These are phyloP conservation scores for Domatiomyces catenatus DNA, from an alignment of 2,329 filamentous ascomycete genomes.

Conservation along the genomic window DNA sequence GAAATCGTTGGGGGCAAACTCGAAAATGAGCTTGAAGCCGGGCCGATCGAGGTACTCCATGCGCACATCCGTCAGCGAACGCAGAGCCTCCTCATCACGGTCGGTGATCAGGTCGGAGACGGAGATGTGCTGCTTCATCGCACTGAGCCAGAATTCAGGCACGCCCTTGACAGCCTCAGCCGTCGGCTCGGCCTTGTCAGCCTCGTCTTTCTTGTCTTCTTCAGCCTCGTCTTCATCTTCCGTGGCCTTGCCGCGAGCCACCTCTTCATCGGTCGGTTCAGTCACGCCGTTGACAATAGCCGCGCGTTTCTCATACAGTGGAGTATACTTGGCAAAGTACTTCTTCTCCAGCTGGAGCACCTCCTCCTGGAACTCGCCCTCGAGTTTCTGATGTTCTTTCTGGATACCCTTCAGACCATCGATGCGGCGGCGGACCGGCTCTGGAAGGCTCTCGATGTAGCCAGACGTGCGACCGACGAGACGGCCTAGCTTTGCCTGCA, in stretches of 20 bases:
- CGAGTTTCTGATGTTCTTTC: slow-evolving; percentile 96
- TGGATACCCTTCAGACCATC: slow-evolving; percentile 94
- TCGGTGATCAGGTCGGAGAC: slow-evolving; percentile 98
- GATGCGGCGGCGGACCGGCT: slow-evolving; percentile 79
- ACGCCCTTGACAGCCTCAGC: slow-evolving; percentile 56
- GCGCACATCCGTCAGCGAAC: slow-evolving; percentile 77
- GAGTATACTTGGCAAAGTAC: slow-evolving; percentile 97
- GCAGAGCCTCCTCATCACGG: slow-evolving; percentile 84
- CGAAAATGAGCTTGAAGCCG: slow-evolving; percentile 95
- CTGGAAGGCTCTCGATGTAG: slow-evolving; percentile 90
- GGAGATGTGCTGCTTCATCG: slow-evolving; percentile 98
- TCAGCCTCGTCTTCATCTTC: slow-evolving; percentile 54
- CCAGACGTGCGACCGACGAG: slow-evolving; percentile 91
- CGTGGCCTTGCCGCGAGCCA: slow-evolving; percentile 71
- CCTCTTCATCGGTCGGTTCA: slow-evolving; percentile 76
- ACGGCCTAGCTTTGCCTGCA: slow-evolving; percentile 85
- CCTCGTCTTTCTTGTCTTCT: slow-evolving; percentile 40
- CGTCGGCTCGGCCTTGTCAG: slow-evolving; percentile 27
- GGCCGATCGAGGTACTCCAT: slow-evolving; percentile 99
- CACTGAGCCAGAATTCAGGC: slow-evolving; percentile 97
- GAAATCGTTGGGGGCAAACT: slow-evolving; percentile 87
- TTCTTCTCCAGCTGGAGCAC: slow-evolving; percentile 98
- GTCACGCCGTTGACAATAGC: slow-evolving; percentile 74
- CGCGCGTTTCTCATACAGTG: slow-evolving; percentile 87
- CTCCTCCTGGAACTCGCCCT: slow-evolving; percentile 97